phyloP scores from a whole-genome alignment of 768 basidiomycete genomes.

The Dictyophora rubrovolvata region DNA sequence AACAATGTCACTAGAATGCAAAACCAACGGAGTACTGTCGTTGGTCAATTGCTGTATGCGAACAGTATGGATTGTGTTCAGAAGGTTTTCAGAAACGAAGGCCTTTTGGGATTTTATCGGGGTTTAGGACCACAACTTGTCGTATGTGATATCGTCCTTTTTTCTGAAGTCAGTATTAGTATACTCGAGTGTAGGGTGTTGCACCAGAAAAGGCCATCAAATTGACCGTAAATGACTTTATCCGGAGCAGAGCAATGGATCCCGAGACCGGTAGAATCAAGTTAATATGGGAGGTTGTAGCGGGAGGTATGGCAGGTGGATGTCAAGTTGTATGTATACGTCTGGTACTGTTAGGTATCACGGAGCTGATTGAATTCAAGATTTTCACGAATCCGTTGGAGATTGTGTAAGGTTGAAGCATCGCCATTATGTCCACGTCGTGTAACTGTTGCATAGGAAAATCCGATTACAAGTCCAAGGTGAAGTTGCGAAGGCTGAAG shows the following conservation, averaged over 20 bases:
- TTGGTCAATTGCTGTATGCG: constrained; percentile 94
- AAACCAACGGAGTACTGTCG: constrained; percentile 93
- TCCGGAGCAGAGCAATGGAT: constrained; percentile 77
- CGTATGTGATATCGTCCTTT: constrained; percentile 32
- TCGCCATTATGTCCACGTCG: background rate
- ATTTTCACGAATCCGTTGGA: constrained; percentile 96
- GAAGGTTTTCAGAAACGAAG: constrained; percentile 93
- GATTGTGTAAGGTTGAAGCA: constrained; percentile 59
- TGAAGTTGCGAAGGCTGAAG: constrained; percentile 82
- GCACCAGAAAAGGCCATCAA: constrained; percentile 98
- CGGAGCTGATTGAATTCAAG: constrained; percentile 29
- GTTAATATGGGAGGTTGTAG: constrained; percentile 81
- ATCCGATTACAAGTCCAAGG: constrained; percentile 94
- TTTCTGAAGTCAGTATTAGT: constrained; percentile 1
- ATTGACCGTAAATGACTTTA: constrained; percentile 88
- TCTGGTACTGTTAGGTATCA: constrained; percentile 16
- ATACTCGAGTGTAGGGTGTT: constrained; percentile 51
- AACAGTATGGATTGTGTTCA: constrained; percentile 90
- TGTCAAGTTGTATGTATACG: constrained; percentile 80
- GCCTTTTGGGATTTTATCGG: constrained; percentile 90
- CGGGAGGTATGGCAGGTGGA: constrained; percentile 89
- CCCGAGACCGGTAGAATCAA: constrained; percentile 94
- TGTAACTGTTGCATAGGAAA: constrained; percentile 42
- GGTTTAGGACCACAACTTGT: constrained; percentile 92
- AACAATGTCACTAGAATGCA: constrained; percentile 59